Conservation (phyloP, 176 grass and related monocot genomes). For the Carex kokanica region DNA sequence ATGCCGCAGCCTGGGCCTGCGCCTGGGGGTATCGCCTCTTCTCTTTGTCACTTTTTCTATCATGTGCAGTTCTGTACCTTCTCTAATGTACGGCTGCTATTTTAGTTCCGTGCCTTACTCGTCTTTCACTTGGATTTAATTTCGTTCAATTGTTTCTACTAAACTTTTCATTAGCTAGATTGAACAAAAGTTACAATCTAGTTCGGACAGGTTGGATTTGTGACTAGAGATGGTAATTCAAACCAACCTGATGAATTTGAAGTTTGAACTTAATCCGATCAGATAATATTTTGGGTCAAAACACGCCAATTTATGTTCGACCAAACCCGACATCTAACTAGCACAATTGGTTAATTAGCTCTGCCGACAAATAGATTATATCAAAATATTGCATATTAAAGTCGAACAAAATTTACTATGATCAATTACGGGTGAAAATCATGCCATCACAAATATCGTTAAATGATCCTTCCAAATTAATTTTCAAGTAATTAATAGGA, state of each 20-base stretch:
- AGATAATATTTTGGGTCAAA: too few species aligned
- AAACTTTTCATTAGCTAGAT: too few species aligned
- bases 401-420: background rate
- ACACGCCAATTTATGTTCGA: too few species aligned
- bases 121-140: background rate
- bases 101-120: too few species aligned
- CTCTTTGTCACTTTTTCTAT: slow-evolving; percentile 7
- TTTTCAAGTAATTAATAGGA: background rate
- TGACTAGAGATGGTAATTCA: too few species aligned
- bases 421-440: background rate
- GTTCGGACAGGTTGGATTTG: too few species aligned
- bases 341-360: too few species aligned
- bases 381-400: background rate
- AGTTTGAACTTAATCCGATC: too few species aligned
- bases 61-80: slow-evolving; percentile 8
- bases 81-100: background rate
- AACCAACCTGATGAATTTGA: too few species aligned
- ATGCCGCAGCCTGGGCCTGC: slow-evolving; percentile 2
- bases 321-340: too few species aligned
- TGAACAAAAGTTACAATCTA: too few species aligned
- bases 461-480: background rate
- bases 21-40: background rate
- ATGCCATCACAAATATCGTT: background rate
- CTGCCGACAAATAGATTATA: too few species aligned
- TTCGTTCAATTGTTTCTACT: background rate